Base-by-base conservation (phyloP, 2,329 filamentous ascomycete species). In the Xylariaceae sp. region DNA sequence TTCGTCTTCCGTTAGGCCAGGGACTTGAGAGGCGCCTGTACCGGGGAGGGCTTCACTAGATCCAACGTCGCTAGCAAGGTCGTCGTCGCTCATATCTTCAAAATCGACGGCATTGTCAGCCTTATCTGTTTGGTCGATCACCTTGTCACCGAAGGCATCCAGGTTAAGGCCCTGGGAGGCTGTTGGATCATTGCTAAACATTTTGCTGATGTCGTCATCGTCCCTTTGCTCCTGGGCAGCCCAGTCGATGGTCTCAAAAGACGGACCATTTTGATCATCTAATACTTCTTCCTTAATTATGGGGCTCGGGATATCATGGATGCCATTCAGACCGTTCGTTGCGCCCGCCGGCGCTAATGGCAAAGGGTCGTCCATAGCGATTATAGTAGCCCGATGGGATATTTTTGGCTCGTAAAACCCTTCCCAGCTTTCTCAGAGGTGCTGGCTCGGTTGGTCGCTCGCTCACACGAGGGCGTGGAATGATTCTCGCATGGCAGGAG, bases 91-190 rank as follows among this genome's bases (percentile, higher is more conserved):
- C 58, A 97, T 92, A 67, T 96, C 91, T 68, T 90, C 91, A 64
- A 81, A 99, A 68, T 99, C 94, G 58, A 94, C 76, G 33, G 94
- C 94, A 73, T 97, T 90, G 55, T 92, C 92, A 49, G 92, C 93
- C 73, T 99, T 99, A 70, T 91, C 88, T 6, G 79, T 78, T 60
- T 85, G 79, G 60, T 86, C 85, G 59, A 87, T 81, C 20, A 78
- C 70, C 47, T 73, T 74, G 44, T 75, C 69, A 32, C 64, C 67
- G 32, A 70, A 70, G 6, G 32, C 41, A 24, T 59, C 39, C 2
- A 57, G 40, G 24, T 79, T 73, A 53, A 84, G 67, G 44, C 75
- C 73, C 24, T 76, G 70, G 23, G 77, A 44, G 21, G 16, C 23
- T 47, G 75, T 72, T 44, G 70, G 72, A 20, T 82, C 77, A 60